Percentiles rank a stretch among this genome's conserved stretches.
These are phyloP conservation scores for Linum usitatissimum DNA, from an alignment of 345 rosid species.

Conservation along the genomic window DNA sequence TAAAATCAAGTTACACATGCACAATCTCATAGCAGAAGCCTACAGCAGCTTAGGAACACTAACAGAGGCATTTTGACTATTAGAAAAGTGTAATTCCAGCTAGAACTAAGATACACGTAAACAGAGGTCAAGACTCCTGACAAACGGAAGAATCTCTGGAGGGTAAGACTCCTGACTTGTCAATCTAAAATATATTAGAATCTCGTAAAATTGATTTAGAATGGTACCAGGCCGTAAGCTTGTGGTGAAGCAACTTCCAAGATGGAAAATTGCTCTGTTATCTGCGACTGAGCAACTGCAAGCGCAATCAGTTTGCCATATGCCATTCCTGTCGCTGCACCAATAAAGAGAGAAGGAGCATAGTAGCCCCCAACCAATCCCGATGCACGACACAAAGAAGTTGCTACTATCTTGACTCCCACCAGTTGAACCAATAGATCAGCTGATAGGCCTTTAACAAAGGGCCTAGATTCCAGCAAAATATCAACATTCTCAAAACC, in stretches of 20 bases:
- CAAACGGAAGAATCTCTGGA: too few species aligned
- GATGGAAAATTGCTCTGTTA: conserved; percentile 44
- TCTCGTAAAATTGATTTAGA: conserved; percentile 5
- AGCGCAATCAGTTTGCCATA: conserved; percentile 72
- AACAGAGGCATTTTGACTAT: too few species aligned
- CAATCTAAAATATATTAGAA: too few species aligned
- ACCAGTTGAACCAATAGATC: conserved; percentile 74
- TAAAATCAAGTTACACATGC: too few species aligned
- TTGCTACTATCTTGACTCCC: conserved; percentile 66
- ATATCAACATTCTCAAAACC: conserved; percentile 89
- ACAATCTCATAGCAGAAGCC: too few species aligned
- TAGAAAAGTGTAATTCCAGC: too few species aligned
- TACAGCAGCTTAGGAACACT: too few species aligned
- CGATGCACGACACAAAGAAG: conserved; percentile 84
- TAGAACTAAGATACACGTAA: too few species aligned
- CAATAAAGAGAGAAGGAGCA: conserved; percentile 93
- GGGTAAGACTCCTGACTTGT: too few species aligned
- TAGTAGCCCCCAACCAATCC: conserved; percentile 92
- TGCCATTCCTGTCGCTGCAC: conserved; percentile 94
- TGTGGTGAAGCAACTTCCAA: conserved; percentile 90
- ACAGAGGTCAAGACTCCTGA: too few species aligned
- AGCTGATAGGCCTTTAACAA: conserved; percentile 64
- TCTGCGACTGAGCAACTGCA: conserved; percentile 44
- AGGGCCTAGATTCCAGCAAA: conserved; percentile 74
- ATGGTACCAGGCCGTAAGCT: conserved; percentile 90